These are phyloP conservation scores for Tinospora cordifolia DNA, from an alignment of 164 flowering plant species.

Conservation along the genomic window DNA sequence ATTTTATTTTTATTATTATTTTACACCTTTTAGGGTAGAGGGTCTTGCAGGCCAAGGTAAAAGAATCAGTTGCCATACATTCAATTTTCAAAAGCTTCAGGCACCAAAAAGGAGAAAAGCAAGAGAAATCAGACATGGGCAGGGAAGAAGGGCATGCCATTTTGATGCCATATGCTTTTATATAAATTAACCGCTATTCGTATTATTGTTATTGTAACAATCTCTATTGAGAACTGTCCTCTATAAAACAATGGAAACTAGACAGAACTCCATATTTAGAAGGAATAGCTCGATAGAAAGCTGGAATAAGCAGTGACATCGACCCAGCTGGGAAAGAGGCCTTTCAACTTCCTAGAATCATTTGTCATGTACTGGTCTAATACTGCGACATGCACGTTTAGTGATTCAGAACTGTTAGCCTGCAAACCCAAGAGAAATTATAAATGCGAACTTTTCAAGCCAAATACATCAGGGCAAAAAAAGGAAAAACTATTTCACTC, in stretches of 20 bases:
- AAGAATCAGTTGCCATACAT: background rate
- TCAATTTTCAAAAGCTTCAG: background rate
- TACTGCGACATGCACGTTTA: slow-evolving; percentile 72
- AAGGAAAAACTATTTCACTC: background rate
- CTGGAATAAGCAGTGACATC: slow-evolving; percentile 79
- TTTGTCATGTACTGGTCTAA: slow-evolving; percentile 60
- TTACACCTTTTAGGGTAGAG: no score
- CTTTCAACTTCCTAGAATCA: slow-evolving; percentile 43
- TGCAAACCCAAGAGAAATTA: slow-evolving; percentile 23
- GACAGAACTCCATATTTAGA: slow-evolving; percentile 27
- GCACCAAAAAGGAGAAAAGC: background rate
- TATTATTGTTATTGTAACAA: background rate
- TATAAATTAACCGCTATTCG: background rate
- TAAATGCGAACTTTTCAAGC: background rate
- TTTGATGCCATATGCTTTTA: background rate
- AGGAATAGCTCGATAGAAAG: slow-evolving; percentile 57
- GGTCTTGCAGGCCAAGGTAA: no score
- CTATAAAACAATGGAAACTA: background rate
- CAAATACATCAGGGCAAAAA: background rate
- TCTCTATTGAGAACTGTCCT: background rate
- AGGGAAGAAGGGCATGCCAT: background rate
- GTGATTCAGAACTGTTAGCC: slow-evolving; percentile 60
- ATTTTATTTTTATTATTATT: no score
- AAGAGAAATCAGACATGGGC: background rate
- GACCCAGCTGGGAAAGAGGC: slow-evolving; percentile 75